A percentile compares a stretch with the other conserved stretches of the same genome.
Evolutionary conservation across 2,329 filamentous ascomycete genomes (phyloP).

Genomic region (Alternaria sp.): DNA sequence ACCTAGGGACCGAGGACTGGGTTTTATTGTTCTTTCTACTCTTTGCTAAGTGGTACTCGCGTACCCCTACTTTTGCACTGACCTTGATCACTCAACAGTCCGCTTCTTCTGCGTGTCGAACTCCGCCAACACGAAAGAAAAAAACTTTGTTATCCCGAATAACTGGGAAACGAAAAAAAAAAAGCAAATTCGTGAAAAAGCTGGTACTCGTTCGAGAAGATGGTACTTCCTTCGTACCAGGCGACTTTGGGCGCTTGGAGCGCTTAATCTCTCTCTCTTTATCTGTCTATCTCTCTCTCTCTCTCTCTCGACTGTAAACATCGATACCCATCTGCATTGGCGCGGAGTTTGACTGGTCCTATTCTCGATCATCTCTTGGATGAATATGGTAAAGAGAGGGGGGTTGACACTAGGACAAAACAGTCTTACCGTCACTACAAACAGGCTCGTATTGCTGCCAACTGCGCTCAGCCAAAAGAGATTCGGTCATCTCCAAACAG

Average conservation of each 20-base stretch:
- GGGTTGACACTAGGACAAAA: not conserved
- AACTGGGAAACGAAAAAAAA: not conserved
- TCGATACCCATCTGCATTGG: constrained; percentile 9
- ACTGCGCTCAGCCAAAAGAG: constrained; percentile 8
- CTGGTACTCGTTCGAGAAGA: no score
- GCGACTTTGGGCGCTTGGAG: not conserved
- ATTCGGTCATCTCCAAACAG: constrained; percentile 14
- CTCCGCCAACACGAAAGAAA: not conserved
- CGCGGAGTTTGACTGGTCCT: constrained; percentile 12
- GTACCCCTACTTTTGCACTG: constrained; percentile 12
- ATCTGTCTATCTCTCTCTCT: not conserved
- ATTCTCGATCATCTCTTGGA: not conserved
- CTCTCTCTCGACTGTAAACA: constrained; percentile 12
- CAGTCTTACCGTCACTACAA: constrained; percentile 5
- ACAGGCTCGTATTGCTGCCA: not conserved
- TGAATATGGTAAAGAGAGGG: not conserved
- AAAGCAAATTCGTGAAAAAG: no score
- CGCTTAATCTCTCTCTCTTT: not conserved
- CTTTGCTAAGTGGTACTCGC: constrained; percentile 9
- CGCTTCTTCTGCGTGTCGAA: not conserved
- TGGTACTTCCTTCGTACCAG: not conserved
- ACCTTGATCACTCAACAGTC: constrained; percentile 16
- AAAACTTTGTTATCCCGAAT: not conserved
- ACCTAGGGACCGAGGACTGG: not conserved
- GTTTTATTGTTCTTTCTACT: constrained; percentile 3